phyloP scores from a whole-genome alignment of 208 protist genomes.

The Trypanosoma conorhini region DNA sequence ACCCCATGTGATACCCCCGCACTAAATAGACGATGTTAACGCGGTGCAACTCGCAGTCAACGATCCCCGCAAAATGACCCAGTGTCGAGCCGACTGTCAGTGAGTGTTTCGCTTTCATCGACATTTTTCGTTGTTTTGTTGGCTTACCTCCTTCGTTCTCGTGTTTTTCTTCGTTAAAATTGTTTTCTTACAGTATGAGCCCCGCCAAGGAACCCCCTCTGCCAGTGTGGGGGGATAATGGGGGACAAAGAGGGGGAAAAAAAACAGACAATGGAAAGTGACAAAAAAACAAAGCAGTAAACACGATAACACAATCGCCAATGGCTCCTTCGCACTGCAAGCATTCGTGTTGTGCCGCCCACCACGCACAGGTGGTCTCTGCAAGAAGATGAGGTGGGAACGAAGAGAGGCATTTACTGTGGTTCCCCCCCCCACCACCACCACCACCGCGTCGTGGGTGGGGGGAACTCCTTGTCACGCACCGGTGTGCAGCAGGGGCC shows the following conservation, averaged over 20 bases:
- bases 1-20: slow-evolving; percentile 17
- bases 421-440: too few species aligned
- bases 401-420: too few species aligned
- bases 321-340: too few species aligned
- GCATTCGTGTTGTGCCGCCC: too few species aligned
- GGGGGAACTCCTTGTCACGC: too few species aligned
- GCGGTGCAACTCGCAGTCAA: slow-evolving; percentile 27
- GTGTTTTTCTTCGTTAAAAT: not conserved
- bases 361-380: too few species aligned
- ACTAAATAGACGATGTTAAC: slow-evolving; percentile 21
- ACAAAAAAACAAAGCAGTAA: not conserved
- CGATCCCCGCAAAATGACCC: slow-evolving; percentile 1
- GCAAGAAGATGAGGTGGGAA: too few species aligned
- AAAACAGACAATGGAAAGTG: not conserved
- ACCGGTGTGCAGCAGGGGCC: not conserved
- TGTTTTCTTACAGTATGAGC: too few species aligned
- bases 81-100: slow-evolving; percentile 1
- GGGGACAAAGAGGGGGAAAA: not conserved
- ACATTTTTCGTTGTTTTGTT: not conserved
- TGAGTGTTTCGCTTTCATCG: slow-evolving; percentile 1
- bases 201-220: too few species aligned
- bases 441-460: too few species aligned
- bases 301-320: not conserved
- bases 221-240: too few species aligned
- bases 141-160: not conserved